Conservation (phyloP, 2,329 filamentous ascomycete species). For the Coleophoma eucalyptorum region DNA sequence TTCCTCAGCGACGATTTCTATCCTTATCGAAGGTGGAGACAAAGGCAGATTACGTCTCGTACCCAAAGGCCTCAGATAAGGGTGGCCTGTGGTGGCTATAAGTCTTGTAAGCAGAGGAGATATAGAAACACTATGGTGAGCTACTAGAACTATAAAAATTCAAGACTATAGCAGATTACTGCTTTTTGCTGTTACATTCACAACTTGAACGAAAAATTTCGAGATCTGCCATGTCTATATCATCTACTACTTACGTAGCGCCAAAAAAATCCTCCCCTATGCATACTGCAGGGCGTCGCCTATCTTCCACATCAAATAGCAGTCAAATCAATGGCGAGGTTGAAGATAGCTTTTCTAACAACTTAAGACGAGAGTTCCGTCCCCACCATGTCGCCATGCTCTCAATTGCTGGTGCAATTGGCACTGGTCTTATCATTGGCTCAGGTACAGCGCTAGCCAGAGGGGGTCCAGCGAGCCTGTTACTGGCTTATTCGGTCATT, state of each 20-base stretch:
- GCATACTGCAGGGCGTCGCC: neutral
- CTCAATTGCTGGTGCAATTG: conserved; percentile 59
- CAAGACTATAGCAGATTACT: neutral
- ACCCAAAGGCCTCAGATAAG: no score
- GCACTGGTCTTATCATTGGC: conserved; percentile 67
- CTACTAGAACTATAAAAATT: neutral
- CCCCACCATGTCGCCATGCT: neutral
- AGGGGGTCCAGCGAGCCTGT: conserved; percentile 31
- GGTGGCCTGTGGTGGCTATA: neutral
- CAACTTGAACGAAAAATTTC: neutral
- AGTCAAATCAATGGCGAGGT: neutral
- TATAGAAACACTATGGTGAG: neutral
- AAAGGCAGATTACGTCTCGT: neutral
- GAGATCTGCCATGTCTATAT: neutral
- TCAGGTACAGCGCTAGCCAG: conserved; percentile 29
- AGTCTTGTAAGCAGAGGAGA: neutral
- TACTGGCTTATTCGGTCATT: conserved; percentile 25
- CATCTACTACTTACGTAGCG: neutral
- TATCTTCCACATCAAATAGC: neutral
- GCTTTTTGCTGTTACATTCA: neutral
- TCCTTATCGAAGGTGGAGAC: neutral
- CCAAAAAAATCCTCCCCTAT: neutral
- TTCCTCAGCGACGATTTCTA: no score
- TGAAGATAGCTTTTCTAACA: neutral
- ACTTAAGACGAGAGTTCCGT: neutral